Evolutionary conservation across 2,329 filamentous ascomycete genomes (phyloP), one percentile per base, ranked within the genome.

Genomic region (Monilinia fructicola): DNA sequence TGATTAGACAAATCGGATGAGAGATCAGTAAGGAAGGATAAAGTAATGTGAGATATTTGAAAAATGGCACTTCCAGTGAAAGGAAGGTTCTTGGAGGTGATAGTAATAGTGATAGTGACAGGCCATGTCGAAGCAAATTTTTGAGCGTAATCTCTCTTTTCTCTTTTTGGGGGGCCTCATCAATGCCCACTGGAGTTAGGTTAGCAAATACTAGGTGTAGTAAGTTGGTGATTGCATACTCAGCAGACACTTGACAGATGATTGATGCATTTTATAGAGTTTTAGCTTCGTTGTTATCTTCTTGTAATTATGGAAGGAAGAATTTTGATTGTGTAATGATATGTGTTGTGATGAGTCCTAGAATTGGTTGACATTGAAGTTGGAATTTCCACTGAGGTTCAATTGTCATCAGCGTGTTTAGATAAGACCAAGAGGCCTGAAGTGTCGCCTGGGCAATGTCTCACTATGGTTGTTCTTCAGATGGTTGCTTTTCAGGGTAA

Each of bases 41-140:
- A 61, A 40, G 21, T 61, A 61, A 61, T 52, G n/a, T 26, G 31
- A 38, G 38, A 9, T 12, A 35, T 60, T 50, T 50, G 14, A 38
- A 55, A 54, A 28, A 40, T 23, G 21, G 53, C n/a, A 38, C 31
- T 55, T 21, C 21, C 4, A 7, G 21, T 16, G 31, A 61, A 50
- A 21, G 28, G 31, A 61, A 38, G n/a, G 23, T 14, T 3, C 26
- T 48, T 60, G 23, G 44, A 5, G 12, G 38, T 50, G 28, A 23
- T 38, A 60, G 21, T 50, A 21, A 23, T 48, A 60, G 21, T 42
- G 21, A 60, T 50, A 60, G 44, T 38, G 58, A 48, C 48, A 38
- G 31, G 44, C 44, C 28, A 40, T 38, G 4, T 26, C 9, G 26
- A 50, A 31, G 44, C 44, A 38, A 50, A 38, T 12, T 50, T 38